Evolutionary conservation across 176 grass and related monocot species (phyloP).

Genomic region (Carex parvula): DNA sequence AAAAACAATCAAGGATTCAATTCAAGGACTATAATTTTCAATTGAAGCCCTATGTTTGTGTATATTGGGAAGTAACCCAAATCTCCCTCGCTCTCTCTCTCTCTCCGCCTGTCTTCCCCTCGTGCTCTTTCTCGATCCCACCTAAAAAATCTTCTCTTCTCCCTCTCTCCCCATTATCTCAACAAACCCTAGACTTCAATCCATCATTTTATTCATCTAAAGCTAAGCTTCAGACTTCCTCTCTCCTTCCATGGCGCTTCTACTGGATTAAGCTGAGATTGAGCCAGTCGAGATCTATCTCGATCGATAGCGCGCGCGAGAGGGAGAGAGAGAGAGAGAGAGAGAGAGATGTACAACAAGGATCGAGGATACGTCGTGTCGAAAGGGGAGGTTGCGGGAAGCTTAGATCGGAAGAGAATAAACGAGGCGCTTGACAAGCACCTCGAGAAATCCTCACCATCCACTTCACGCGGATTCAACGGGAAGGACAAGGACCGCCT

Average conservation of each 20-base stretch:
- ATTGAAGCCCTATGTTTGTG: background rate
- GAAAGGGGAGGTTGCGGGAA: conserved; percentile 24
- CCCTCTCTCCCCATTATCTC: background rate
- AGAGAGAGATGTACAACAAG: conserved; percentile 42
- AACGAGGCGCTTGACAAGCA: conserved; percentile 79
- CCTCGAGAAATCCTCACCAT: conserved; percentile 65
- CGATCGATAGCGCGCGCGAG: background rate
- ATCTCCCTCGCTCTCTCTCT: background rate
- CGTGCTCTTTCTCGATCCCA: conserved; percentile 23
- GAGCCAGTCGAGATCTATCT: conserved; percentile 5
- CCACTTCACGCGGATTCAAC: conserved; percentile 53
- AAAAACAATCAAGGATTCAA: background rate
- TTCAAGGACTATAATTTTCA: background rate
- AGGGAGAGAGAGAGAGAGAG: background rate
- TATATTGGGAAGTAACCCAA: background rate
- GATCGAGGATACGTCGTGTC: conserved; percentile 38
- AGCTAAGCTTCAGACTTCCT: background rate
- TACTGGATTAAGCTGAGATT: conserved; percentile 7
- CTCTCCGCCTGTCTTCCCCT: background rate
- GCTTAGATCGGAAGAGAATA: conserved; percentile 73
- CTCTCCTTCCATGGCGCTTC: conserved; percentile 8
- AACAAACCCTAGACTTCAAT: conserved; percentile 6
- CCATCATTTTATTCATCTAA: background rate
- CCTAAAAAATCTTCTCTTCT: background rate
- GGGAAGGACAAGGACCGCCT: conserved; percentile 53